These are phyloP conservation scores for Myxozyma melibiosi DNA, from an alignment of 805 yeast species.

Conservation along the genomic window DNA sequence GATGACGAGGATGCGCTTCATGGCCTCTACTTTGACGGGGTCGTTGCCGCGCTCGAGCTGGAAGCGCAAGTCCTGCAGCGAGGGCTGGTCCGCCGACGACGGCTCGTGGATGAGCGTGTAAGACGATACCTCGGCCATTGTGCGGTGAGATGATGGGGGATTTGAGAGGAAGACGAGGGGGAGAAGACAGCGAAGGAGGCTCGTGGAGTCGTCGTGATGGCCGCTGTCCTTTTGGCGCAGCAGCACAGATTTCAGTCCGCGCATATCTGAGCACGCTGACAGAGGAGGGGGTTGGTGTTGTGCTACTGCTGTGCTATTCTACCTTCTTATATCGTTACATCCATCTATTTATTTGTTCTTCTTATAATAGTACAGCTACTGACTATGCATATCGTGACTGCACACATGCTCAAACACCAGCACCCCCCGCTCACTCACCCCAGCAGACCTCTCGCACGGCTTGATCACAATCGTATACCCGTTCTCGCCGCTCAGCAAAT, in stretches of 20 bases:
- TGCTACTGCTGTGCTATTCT: background rate
- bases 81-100: conserved; percentile 45
- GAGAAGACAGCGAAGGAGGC: conserved; percentile 3
- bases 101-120: conserved; percentile 34
- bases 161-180: background rate
- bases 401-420: conserved; percentile 16
- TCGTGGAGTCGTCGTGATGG: background rate
- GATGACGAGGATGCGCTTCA: conserved; percentile 81
- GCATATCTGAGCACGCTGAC: background rate
- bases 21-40: conserved; percentile 81
- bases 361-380: background rate
- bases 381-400: conserved; percentile 20
- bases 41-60: conserved; percentile 87
- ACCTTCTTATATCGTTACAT: background rate
- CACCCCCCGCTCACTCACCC: background rate
- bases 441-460: background rate
- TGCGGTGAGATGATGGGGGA: background rate
- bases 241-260: conserved; percentile 9
- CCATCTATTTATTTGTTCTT: background rate
- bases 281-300: conserved; percentile 4
- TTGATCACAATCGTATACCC: conserved; percentile 18
- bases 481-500: conserved; percentile 26
- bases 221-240: conserved; percentile 11
- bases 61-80: conserved; percentile 70
- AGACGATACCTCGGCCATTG: conserved; percentile 31